Evolutionary conservation across 2,329 filamentous ascomycete species (phyloP), one percentile per base, ranked within the genome.

Genomic region (Trichocomaceae sp.): DNA sequence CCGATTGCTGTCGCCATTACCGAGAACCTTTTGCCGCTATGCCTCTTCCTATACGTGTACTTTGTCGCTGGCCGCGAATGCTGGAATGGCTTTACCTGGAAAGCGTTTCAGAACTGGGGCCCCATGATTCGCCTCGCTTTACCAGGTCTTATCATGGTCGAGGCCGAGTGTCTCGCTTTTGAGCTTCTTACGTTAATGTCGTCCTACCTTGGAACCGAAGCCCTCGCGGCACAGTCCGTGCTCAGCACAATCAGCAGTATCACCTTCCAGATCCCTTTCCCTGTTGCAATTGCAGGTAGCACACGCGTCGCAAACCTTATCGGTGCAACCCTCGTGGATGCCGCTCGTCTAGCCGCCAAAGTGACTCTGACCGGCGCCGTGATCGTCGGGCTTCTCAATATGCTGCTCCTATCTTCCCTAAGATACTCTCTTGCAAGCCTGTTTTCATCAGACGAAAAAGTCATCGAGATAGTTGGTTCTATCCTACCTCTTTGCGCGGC

Each of bases 251-350:
- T 96, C 46, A 84, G 86, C 0, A 83, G 85, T 9, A 83, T 95
- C 22, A 89, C 88, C 0, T 97, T 90, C 75, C 90, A 96, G 70
- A 85, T 97, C 48, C 90, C 92, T 0, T 97, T 97, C 74, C 88
- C 92, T 0, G 82, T 96, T 57, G 88, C 86, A 31, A 92, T 97
- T 56, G 91, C 92, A 2, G 84, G 87, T 0, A 92, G 87, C 12
- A 97, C 92, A 0, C 85, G 92, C 1, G 83, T 96, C 13, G 92
- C 91, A 17, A 97, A 96, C 63, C 75, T 97, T 33, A 95, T 97
- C 58, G 93, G 92, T 8, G 91, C 92, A 0, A 86, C 85, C 1
- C 79, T 96, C 10, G 84, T 88, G 2, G 84, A 85, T 46, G 87
- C 91, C 0, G 91, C 91, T 15, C 89, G 85, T 66, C 87, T 83